Conservation (phyloP, 176 grass and related monocot genomes). For the Oropetium thomaeum region DNA sequence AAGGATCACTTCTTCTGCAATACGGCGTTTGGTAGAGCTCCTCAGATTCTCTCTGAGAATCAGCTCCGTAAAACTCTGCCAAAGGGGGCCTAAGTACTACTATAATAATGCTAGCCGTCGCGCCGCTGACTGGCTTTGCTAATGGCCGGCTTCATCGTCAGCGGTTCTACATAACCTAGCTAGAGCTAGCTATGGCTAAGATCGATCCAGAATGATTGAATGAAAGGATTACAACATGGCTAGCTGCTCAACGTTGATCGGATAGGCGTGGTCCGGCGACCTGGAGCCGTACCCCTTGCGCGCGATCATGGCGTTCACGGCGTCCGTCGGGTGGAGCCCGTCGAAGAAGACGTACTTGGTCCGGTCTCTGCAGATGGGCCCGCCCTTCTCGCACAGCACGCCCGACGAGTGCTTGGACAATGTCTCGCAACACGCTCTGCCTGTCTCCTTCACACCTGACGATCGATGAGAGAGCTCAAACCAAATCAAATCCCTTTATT, state of each 20-base stretch:
- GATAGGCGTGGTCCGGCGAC: conserved; percentile 37
- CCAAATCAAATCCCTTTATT: not conserved
- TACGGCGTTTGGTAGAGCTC: too few species aligned
- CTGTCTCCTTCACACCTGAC: conserved; percentile 39
- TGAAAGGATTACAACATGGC: conserved; percentile 11
- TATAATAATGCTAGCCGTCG: not conserved
- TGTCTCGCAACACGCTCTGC: conserved; percentile 46
- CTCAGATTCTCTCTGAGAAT: too few species aligned
- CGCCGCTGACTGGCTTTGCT: not conserved
- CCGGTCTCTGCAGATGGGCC: conserved; percentile 47
- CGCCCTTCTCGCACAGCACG: conserved; percentile 43
- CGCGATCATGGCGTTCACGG: conserved; percentile 51
- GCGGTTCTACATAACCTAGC: not conserved
- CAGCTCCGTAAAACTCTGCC: too few species aligned
- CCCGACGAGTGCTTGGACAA: conserved; percentile 9
- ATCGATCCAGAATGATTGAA: not conserved
- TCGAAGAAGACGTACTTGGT: conserved; percentile 60
- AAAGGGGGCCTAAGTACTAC: too few species aligned
- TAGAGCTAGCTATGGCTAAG: too few species aligned
- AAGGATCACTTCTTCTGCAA: too few species aligned
- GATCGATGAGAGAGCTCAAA: not conserved
- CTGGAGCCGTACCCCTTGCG: conserved; percentile 37
- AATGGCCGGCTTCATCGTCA: not conserved
- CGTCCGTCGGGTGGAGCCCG: conserved; percentile 68
- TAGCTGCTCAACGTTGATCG: conserved; percentile 49